Evolutionary conservation across 2,329 filamentous ascomycete species (phyloP), one percentile per base, ranked within the genome.

Genomic region (Fonsecaea pedrosoi): DNA sequence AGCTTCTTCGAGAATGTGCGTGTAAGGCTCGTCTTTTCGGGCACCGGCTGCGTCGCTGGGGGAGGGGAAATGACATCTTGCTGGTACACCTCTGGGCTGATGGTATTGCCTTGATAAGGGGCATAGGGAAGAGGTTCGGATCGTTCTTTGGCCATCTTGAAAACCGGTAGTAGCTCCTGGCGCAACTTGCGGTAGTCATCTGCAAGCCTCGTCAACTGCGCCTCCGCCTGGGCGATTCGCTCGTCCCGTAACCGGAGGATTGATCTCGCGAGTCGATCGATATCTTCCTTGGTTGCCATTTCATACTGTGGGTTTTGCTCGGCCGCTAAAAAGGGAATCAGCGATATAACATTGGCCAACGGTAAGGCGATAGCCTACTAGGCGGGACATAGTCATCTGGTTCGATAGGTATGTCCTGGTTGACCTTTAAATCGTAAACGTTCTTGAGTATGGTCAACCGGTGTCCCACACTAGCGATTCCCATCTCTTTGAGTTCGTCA

Each of bases 371-470:
- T 32, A 38, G 83, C 91, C 74, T 89, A 97, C 94, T 95, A 59
- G 95, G 83, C 42, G 95, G 95, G 60, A 97, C 86, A 77, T 97
- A 99, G 78, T 98, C 92, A 74, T 97, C 94, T 69, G 90, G 89
- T 76, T 98, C 94, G 73, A 97, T 87, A 15, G 92, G 90, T 67
- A 98, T 87, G 74, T 96, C 93, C 76, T 97, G 94, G 71, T 92
- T 92, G 78, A 94, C 90, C 82, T 99, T 99, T 75, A 95, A 90
- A 76, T 98, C 94, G 81, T 97, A 98, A 62, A 98, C 93, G 74
- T 89, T 94, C 82, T 97, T 98, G 66, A 99, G 85, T 65, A 99
- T 96, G 25, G 93, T 96, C 74, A 99, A 84, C 67, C 95, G 90
- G 81, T 99, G 95, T 48, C 95, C 95, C 56, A 97, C 92, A 80